Conservation (phyloP, 306 rosid species). For the Macrotyloma uniflorum region DNA sequence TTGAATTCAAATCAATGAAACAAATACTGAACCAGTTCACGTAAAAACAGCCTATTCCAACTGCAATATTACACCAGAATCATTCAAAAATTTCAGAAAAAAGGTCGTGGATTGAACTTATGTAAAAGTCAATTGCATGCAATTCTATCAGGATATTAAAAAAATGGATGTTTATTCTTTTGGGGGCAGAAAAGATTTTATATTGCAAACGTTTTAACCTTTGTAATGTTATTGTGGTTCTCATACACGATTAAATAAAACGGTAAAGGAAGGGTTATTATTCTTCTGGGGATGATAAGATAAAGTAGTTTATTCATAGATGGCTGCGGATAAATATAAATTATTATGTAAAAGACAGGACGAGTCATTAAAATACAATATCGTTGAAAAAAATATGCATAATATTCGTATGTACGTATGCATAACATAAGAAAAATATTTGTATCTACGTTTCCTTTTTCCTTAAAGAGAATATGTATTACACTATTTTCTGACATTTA, state of each 20-base stretch:
- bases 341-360: neutral
- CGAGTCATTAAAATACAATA: slow-evolving; percentile 20
- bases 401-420: neutral
- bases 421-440: neutral
- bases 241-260: neutral
- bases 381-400: slow-evolving; percentile 34
- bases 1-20: neutral
- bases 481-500: too few species aligned
- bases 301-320: slow-evolving; percentile 33
- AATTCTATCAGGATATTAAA: too few species aligned
- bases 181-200: too few species aligned
- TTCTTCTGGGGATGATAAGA: neutral
- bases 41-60: neutral
- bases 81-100: neutral
- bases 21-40: neutral
- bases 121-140: neutral
- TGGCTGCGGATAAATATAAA: neutral
- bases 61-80: neutral
- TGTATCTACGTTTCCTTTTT: too few species aligned
- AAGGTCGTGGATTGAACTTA: neutral
- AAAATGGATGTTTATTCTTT: too few species aligned
- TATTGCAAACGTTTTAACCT: neutral
- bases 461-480: too few species aligned
- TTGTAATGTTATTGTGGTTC: neutral
- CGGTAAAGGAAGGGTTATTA: neutral